These are phyloP conservation scores for Trametes elegans DNA, from an alignment of 768 basidiomycete species.

Conservation along the genomic window DNA sequence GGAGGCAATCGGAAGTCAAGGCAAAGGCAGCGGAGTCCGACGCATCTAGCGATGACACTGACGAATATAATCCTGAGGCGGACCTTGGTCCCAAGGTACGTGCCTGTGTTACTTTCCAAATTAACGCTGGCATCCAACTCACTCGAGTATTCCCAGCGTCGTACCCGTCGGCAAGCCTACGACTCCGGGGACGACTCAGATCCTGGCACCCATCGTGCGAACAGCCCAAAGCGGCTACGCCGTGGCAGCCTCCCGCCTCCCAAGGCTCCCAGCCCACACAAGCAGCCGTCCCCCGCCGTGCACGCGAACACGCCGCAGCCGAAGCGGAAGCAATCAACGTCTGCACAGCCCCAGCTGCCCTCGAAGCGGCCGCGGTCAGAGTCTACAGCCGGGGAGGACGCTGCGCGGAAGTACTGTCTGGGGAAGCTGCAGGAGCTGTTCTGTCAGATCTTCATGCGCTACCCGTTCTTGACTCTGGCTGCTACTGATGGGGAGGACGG, in stretches of 20 bases:
- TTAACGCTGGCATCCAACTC: too few relatives aligned
- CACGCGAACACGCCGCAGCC: constrained; percentile 29
- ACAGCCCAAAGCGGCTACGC: constrained; percentile 21
- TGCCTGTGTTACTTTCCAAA: background rate
- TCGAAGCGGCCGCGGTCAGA: constrained; percentile 49
- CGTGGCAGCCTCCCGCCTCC: constrained; percentile 17
- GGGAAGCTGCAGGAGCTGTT: constrained; percentile 74
- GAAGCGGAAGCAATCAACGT: constrained; percentile 56
- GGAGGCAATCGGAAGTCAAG: constrained; percentile 6
- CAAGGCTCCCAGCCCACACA: constrained; percentile 6
- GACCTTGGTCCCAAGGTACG: constrained; percentile 6
- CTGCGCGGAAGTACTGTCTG: constrained; percentile 76
- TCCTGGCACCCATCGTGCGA: background rate
- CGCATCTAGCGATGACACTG: constrained; percentile 6
- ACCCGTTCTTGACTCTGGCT: constrained; percentile 50
- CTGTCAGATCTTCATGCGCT: constrained; percentile 65
- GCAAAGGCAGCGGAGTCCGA: constrained; percentile 32
- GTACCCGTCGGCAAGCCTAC: background rate
- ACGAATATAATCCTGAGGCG: constrained; percentile 8
- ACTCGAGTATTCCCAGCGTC: background rate
- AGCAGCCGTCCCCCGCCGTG: constrained; percentile 20
- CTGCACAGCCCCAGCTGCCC: constrained; percentile 36
- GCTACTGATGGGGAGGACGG: constrained; percentile 27
- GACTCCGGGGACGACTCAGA: constrained; percentile 1
- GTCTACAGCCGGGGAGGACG: constrained; percentile 54